Conservation (phyloP, 768 basidiomycete species). For the Serendipita sp. region DNA sequence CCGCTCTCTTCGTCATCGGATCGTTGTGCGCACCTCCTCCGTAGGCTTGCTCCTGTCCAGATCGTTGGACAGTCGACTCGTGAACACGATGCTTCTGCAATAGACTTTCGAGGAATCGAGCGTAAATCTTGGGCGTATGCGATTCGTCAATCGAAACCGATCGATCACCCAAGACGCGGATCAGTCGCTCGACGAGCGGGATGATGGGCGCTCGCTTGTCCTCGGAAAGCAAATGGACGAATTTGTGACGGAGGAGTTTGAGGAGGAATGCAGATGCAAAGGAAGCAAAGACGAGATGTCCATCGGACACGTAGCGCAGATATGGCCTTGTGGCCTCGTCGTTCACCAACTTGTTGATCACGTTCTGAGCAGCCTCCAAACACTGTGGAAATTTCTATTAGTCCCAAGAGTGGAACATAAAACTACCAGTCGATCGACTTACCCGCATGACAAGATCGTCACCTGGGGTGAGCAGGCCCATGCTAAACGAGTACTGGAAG, state of each 20-base stretch:
- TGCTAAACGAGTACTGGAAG: conserved; percentile 32
- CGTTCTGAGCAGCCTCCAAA: conserved; percentile 36
- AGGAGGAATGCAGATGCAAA: conserved; percentile 47
- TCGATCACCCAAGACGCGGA: conserved; percentile 31
- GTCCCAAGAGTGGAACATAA: not conserved
- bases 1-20: not conserved
- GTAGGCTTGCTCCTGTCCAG: not conserved
- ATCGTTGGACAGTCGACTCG: not conserved
- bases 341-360: conserved; percentile 38
- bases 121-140: conserved; percentile 42
- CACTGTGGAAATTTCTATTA: conserved; percentile 19
- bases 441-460: conserved; percentile 26
- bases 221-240: conserved; percentile 14
- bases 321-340: conserved; percentile 37
- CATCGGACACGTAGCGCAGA: conserved; percentile 38
- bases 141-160: conserved; percentile 37
- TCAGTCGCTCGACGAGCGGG: conserved; percentile 26
- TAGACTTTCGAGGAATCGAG: conserved; percentile 36
- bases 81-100: conserved; percentile 23
- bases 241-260: conserved; percentile 28
- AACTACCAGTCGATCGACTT: not conserved
- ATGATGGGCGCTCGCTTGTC: conserved; percentile 27
- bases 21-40: not conserved
- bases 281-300: conserved; percentile 24
- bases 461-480: conserved; percentile 23